Base-by-base conservation (phyloP, 1,284 basidiomycete genomes). In the Marasmius fiardii region DNA sequence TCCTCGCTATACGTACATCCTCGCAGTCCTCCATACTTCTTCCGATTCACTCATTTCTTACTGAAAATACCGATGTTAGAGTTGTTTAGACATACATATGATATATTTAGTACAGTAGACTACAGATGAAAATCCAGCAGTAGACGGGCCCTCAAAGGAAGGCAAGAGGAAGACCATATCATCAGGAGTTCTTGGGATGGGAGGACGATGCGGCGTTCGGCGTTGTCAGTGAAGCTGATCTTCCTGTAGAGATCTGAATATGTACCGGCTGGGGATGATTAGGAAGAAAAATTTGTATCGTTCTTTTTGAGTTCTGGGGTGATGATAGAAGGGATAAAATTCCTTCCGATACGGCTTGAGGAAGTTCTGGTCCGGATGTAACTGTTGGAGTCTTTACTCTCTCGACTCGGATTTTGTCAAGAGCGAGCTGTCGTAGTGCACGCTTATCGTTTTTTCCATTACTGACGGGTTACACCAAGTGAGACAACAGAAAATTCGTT, bases 381-480 rank as follows among this genome's bases (percentile, higher is more conserved):
- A 21, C 34, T 24, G 35, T 34, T 21, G 31, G 14, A 41, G 33
- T 12, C 18, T 50, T 47, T 34, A 58, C 59, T 24, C 33, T 43
- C 10, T 60, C 59, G 50, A 63, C n/a, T n/a, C n/a, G n/a, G n/a
- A n/a, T 56, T 6, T 61, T 53, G 60, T 72, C 68, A 26, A 74
- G 60, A 0, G 77, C 80, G 28, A 80, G 56, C 47, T 73, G 70
- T n/a, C 76, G 74, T 21, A 85, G 69, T 14, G 71, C 76, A 39
- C 74, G 67, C 62, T 81, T 81, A 67, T 83, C 81, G 24, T 77
- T 77, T 65, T 83, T 83, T 21, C 74, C 75, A 55, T 79, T 79
- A 16, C 75, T 78, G 31, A 8, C 14, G 18, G 6, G 24, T n/a
- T 35, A 21, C 41, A 20, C n/a, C n/a, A 18, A 20, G 31, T 41